Evolutionary conservation across 257 asterid genomes (phyloP).

Genomic region (Avicennia marina): DNA sequence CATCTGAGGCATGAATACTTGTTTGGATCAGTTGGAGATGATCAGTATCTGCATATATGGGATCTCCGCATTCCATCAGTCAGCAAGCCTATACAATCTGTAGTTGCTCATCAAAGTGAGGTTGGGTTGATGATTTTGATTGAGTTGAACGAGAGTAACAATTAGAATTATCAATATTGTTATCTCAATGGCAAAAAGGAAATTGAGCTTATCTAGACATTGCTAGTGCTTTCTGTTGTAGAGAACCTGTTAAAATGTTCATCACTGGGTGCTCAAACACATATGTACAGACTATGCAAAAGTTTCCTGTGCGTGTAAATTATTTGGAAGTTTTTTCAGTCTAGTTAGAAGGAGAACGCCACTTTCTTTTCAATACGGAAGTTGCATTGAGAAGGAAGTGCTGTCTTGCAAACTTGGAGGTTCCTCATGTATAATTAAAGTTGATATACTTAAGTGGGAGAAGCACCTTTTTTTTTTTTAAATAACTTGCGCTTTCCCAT

Average conservation of each 20-base stretch:
- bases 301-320: not conserved
- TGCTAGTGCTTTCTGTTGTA: too few species aligned
- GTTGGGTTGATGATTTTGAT: slow-evolving; percentile 26
- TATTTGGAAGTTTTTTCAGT: not conserved
- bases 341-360: not conserved
- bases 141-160: not conserved
- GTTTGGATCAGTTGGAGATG: slow-evolving; percentile 89
- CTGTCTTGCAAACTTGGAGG: not conserved
- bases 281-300: not conserved
- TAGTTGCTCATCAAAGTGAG: slow-evolving; percentile 83
- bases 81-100: slow-evolving; percentile 68
- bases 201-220: too few species aligned
- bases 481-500: not conserved
- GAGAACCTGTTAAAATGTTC: too few species aligned
- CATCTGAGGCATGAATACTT: slow-evolving; percentile 72
- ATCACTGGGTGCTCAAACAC: not conserved
- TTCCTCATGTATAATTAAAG: not conserved
- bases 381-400: not conserved
- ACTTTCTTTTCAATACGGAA: not conserved
- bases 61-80: slow-evolving; percentile 58
- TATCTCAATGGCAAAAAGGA: too few species aligned
- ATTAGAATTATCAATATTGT: not conserved
- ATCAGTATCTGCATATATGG: slow-evolving; percentile 62
- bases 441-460: not conserved
- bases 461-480: too few species aligned